Conservation (phyloP, 371 early-diverging fungal species). For the Umbelopsis sp. region DNA sequence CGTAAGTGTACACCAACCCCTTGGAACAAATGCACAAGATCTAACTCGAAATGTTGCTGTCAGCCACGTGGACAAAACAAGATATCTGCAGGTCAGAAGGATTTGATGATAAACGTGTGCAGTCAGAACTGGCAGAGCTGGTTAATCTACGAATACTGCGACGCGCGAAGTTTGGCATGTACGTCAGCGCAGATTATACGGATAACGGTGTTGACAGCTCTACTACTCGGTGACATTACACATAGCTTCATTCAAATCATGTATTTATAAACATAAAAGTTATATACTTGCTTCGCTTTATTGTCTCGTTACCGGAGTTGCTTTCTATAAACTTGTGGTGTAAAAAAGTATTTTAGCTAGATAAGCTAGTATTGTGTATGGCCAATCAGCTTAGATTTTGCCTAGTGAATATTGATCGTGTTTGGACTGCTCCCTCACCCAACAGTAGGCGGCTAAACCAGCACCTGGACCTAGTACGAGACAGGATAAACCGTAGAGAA, state of each 20-base stretch:
- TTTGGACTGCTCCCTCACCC: constrained; percentile 8
- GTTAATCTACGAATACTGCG: constrained; percentile 11
- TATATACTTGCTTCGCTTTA: no score
- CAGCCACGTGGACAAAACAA: constrained; percentile 13
- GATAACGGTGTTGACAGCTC: not conserved
- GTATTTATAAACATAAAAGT: no score
- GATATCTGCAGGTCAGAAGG: constrained; percentile 7
- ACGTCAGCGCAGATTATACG: constrained; percentile 2
- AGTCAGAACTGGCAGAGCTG: not conserved
- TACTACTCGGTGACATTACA: no score
- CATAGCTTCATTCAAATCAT: no score
- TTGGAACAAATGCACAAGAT: not conserved
- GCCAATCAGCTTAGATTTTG: no score
- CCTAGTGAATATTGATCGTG: not conserved
- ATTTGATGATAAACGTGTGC: constrained; percentile 6
- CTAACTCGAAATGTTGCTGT: not conserved
- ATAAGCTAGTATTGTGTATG: no score
- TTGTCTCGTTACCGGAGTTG: no score
- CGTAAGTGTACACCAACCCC: not conserved
- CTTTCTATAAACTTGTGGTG: no score
- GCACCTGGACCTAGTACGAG: not conserved
- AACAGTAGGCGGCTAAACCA: constrained; percentile 3
- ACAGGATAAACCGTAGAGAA: not conserved
- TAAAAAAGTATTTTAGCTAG: no score
- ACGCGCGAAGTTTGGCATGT: not conserved